These are phyloP conservation scores for Sanghuangporus sanghuang DNA, from an alignment of 1,284 basidiomycete species.

Conservation along the genomic window DNA sequence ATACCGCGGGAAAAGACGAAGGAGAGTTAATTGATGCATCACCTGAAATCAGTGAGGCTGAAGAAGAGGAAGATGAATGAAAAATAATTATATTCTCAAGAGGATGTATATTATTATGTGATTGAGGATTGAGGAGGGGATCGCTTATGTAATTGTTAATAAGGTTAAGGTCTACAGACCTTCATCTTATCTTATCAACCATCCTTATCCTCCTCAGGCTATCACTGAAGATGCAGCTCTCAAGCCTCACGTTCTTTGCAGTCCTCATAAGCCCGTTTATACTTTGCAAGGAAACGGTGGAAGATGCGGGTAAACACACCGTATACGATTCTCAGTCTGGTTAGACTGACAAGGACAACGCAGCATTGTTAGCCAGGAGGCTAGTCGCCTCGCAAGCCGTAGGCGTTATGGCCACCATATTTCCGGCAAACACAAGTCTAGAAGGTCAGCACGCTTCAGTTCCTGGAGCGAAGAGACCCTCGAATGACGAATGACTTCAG, in stretches of 20 bases:
- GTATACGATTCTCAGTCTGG: background rate
- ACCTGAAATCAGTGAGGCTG: slow-evolving; percentile 26
- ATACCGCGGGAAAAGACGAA: slow-evolving; percentile 39
- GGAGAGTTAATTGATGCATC: slow-evolving; percentile 52
- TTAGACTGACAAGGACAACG: background rate
- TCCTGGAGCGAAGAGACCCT: background rate
- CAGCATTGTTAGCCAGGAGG: slow-evolving; percentile 39
- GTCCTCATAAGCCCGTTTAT: background rate
- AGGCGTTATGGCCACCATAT: slow-evolving; percentile 47
- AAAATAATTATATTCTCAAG: background rate
- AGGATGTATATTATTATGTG: background rate
- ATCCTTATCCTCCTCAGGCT: background rate
- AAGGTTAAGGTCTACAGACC: background rate
- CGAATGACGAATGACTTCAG: slow-evolving; percentile 26
- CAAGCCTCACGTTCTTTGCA: background rate
- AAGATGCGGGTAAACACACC: slow-evolving; percentile 22
- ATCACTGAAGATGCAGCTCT: background rate
- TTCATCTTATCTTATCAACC: background rate
- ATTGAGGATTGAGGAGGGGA: background rate
- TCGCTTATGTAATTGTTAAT: background rate
- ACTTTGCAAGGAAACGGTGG: slow-evolving; percentile 21
- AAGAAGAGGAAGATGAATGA: slow-evolving; percentile 23
- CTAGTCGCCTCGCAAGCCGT: slow-evolving; percentile 39
- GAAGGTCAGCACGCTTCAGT: slow-evolving; percentile 29
- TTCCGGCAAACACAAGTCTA: slow-evolving; percentile 35